Evolutionary conservation across 805 yeast genomes (phyloP), one percentile per base, ranked within the genome.

Genomic region (Pichia californica): DNA sequence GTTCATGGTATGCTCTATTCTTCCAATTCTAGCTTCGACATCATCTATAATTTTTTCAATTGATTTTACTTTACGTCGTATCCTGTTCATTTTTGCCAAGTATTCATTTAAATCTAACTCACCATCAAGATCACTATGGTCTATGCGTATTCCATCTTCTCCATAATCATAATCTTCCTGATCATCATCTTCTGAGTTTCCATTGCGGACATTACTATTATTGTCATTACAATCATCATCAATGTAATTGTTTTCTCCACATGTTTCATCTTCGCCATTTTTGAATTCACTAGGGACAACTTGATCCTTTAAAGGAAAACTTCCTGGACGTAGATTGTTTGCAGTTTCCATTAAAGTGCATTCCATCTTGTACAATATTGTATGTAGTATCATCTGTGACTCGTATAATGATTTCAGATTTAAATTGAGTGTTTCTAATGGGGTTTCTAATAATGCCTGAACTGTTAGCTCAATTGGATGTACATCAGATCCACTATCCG

Each of bases 381-480:
- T 69, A 2, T 75, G 60, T 1, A 79, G 61, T 1, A 78, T 74
- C 33, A 73, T 58, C 49, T 79, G 84, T 0, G 82, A 75, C 47
- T 77, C 80, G 52, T 75, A 73, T 25, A 79, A 57, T 47, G 69
- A 70, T 47, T 74, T 73, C 27, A 79, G 64, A 43, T 72, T 73
- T 41, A 71, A 70, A 41, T 74, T 69, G 20, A 79, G 58, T 5
- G 60, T 62, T 33, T 79, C 83, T 8, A 79, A 58, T 2, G 83
- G 72, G 1, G 74, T 73, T 27, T 78, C 78, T 7, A 79, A 54
- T 2, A 79, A 56, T 9, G 76, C 61, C 48, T 79, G 84, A 0
- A 79, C 81, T 2, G 77, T 69, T 25, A 77, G 63, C 47, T 79
- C 85, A 35, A 79, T 69, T 0, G 83, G 81, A 53, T 79, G 83